These are phyloP conservation scores for Cercospora janseana DNA, from an alignment of 2,329 filamentous ascomycete species.

Conservation along the genomic window DNA sequence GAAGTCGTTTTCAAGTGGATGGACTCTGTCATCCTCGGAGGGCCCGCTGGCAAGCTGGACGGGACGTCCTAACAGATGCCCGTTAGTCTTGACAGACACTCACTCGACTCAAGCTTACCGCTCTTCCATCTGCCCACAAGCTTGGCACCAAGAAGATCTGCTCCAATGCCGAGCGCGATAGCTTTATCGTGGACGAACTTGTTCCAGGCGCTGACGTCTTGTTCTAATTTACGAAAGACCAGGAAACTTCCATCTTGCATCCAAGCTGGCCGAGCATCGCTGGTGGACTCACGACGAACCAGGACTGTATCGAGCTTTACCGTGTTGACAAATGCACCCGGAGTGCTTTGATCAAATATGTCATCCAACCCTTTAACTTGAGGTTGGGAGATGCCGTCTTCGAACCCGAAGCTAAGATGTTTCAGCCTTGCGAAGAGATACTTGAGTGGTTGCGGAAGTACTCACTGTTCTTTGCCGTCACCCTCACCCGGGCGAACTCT, in stretches of 20 bases:
- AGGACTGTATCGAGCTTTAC: no score
- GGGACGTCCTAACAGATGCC: background rate
- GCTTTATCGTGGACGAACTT: slow-evolving; percentile 39
- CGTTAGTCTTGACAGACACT: no score
- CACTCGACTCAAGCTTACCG: no score
- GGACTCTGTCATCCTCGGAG: background rate
- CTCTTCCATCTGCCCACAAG: slow-evolving; percentile 48
- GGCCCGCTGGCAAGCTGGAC: background rate
- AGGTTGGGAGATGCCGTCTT: slow-evolving; percentile 46
- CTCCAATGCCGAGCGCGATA: slow-evolving; percentile 25
- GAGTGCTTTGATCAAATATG: slow-evolving; percentile 36
- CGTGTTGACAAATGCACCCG: no score
- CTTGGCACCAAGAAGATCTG: slow-evolving; percentile 43
- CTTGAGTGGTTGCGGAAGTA: background rate
- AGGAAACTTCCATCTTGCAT: slow-evolving; percentile 47
- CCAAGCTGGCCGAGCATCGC: slow-evolving; percentile 36
- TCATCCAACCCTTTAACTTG: slow-evolving; percentile 31
- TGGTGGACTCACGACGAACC: no score
- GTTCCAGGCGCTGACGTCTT: slow-evolving; percentile 48
- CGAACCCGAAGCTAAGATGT: slow-evolving; percentile 43
- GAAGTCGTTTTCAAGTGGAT: slow-evolving; percentile 29
- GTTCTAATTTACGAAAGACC: slow-evolving; percentile 45
- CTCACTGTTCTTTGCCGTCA: slow-evolving; percentile 42
- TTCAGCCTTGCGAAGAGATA: background rate
- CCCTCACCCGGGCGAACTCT: slow-evolving; percentile 37